These are phyloP conservation scores for Geotrichum aggregatum DNA, from an alignment of 1,139 yeast genomes.

Conservation along the genomic window DNA sequence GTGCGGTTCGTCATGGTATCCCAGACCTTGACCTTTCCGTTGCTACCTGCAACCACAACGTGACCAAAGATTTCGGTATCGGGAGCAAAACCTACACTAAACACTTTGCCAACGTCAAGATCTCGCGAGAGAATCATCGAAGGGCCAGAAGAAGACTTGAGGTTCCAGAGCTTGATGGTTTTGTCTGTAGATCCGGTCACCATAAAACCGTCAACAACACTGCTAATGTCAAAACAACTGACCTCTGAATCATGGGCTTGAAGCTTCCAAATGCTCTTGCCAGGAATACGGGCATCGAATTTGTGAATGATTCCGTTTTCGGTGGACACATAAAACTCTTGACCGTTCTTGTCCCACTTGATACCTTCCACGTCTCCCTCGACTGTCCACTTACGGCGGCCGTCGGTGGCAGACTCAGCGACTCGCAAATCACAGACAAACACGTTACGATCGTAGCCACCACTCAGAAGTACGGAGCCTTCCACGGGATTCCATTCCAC, in stretches of 20 bases:
- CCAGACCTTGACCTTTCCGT: slow-evolving; percentile 84
- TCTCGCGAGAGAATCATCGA: slow-evolving; percentile 89
- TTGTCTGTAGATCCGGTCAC: slow-evolving; percentile 90
- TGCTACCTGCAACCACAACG: slow-evolving; percentile 82
- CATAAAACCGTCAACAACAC: slow-evolving; percentile 65
- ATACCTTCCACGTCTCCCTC: slow-evolving; percentile 81
- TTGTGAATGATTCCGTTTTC: slow-evolving; percentile 88
- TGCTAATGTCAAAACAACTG: slow-evolving; percentile 71
- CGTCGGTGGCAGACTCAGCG: slow-evolving; percentile 47
- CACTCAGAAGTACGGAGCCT: slow-evolving; percentile 78
- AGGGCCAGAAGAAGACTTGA: slow-evolving; percentile 49
- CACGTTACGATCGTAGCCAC: slow-evolving; percentile 84
- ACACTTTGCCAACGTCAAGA: slow-evolving; percentile 91
- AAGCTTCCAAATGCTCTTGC: slow-evolving; percentile 81
- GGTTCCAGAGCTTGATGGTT: slow-evolving; percentile 79
- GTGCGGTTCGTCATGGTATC: slow-evolving; percentile 79
- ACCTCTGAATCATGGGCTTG: slow-evolving; percentile 97
- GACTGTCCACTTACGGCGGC: slow-evolving; percentile 60
- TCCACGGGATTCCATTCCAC: slow-evolving; percentile 81
- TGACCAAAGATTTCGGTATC: slow-evolving; percentile 85
- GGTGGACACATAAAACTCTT: slow-evolving; percentile 79
- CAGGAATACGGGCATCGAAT: slow-evolving; percentile 70
- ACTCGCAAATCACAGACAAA: slow-evolving; percentile 83
- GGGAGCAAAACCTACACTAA: slow-evolving; percentile 77
- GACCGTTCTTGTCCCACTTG: slow-evolving; percentile 61